Evolutionary conservation across 208 protist genomes (phyloP), one percentile per base, ranked within the genome.

Genomic region (Wallacemonas sp.): DNA sequence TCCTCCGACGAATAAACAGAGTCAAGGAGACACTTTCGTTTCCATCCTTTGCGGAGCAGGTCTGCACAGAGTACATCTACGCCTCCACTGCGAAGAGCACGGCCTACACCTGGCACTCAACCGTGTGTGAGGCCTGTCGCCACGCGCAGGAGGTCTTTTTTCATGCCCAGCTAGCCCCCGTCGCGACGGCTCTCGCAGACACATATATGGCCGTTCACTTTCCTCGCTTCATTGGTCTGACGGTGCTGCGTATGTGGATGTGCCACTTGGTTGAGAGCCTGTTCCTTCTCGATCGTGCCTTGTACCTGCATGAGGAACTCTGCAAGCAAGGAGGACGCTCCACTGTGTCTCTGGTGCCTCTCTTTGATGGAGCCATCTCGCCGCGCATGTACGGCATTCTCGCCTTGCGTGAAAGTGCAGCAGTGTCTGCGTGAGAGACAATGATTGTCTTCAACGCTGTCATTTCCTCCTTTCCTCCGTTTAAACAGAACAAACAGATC

Each of bases 221-320:
- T 36, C 47, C 66, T 4, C 61, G 66, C 4, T 95, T 96, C 67
- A 54, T 96, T 2, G 88, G 83, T 2, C 54, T 95, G n/a, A 93
- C 82, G 5, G 78, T 96, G 28, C 71, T 96, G 36, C 83, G 91
- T 14, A 94, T 91, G 84, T 96, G 91, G 88, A 92, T 93, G 82
- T 93, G 84, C 60, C 91, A 94, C 68, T 66, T 95, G 15, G 76
- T 92, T 2, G 88, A 96, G 68, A 82, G 74, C 12, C 60, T 91
- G 1, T 56, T 96, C 21, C 74, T 96, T 22, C 62, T 95, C 36
- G 91, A 96, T 67, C 78, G 91, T 28, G 39, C 71, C 4, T 70
- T 96, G 30, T 95, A 83, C 68, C 68, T 96, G 42, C 72, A 86
- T 36, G 88, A 96, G 72, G 31, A 14, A 24, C 62, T n/a, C 19